phyloP scores from a whole-genome alignment of 192 early-diverging fungal genomes.

The Paraglomus brasilianum region DNA sequence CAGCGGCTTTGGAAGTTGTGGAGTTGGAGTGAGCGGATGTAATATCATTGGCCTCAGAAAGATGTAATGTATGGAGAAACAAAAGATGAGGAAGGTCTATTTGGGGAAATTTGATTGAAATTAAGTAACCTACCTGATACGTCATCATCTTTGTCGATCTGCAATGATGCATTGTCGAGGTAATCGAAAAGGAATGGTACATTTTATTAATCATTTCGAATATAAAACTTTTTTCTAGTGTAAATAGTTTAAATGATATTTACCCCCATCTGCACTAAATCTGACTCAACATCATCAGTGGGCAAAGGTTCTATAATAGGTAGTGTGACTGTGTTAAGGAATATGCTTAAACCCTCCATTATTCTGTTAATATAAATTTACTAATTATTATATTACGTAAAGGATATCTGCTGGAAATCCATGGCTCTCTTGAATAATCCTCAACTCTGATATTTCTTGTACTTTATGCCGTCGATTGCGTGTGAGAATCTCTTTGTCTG shows the following conservation, averaged over 20 bases:
- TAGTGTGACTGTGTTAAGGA: conserved; percentile 24
- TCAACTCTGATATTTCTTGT: neutral
- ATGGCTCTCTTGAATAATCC: conserved; percentile 4
- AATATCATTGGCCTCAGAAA: no score
- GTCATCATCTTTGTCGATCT: neutral
- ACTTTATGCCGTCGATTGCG: no score
- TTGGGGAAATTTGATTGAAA: no score
- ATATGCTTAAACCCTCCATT: neutral
- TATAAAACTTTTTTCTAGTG: neutral
- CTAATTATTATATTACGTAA: neutral
- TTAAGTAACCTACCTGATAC: conserved; percentile 3
- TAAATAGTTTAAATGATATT: neutral
- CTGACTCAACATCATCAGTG: conserved; percentile 1
- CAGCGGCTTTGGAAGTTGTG: no score
- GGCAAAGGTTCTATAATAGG: conserved; percentile 10
- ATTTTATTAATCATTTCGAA: no score
- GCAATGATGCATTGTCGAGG: neutral
- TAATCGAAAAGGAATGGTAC: neutral
- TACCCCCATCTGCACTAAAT: conserved; percentile 26
- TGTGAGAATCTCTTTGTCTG: no score
- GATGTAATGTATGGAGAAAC: no score
- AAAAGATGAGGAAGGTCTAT: no score
- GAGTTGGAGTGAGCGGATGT: no score
- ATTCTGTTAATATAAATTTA: no score
- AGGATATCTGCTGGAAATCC: conserved; percentile 33